These are phyloP conservation scores for Mycena vitilis DNA, from an alignment of 768 basidiomycete genomes.

Conservation along the genomic window DNA sequence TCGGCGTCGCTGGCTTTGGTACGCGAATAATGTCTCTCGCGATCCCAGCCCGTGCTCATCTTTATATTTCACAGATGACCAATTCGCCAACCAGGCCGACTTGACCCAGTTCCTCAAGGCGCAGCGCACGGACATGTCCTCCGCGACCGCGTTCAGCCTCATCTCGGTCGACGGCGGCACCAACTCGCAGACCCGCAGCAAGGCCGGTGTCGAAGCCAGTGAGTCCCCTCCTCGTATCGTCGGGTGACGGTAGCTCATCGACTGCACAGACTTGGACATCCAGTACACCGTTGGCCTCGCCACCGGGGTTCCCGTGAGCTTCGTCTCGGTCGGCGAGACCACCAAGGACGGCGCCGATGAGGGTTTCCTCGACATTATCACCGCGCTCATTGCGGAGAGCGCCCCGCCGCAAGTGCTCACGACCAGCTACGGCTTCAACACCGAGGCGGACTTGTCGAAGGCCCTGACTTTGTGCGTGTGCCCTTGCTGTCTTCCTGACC, in stretches of 20 bases:
- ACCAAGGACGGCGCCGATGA: slow-evolving; percentile 33
- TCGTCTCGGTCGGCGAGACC: slow-evolving; percentile 39
- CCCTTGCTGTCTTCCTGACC: not conserved
- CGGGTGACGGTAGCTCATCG: not conserved
- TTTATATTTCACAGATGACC: slow-evolving; percentile 12
- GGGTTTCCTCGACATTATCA: slow-evolving; percentile 36
- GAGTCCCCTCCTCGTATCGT: not conserved
- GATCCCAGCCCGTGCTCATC: not conserved
- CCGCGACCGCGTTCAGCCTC: slow-evolving; percentile 40
- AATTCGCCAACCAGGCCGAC: slow-evolving; percentile 38
- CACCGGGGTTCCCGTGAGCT: slow-evolving; percentile 40
- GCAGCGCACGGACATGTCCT: slow-evolving; percentile 41
- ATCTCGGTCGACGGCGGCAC: slow-evolving; percentile 43
- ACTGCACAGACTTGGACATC: slow-evolving; percentile 36
- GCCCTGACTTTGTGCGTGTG: slow-evolving; percentile 26
- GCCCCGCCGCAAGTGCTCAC: slow-evolving; percentile 57
- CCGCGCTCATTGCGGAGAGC: slow-evolving; percentile 28
- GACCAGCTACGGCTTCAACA: slow-evolving; percentile 62
- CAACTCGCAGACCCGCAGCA: slow-evolving; percentile 39
- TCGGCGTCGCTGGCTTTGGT: slow-evolving; percentile 42
- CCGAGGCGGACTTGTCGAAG: slow-evolving; percentile 50
- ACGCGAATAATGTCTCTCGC: not conserved
- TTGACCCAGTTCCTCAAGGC: slow-evolving; percentile 40
- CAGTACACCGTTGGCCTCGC: slow-evolving; percentile 45
- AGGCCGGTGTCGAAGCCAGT: slow-evolving; percentile 46